These are phyloP conservation scores for Maudiozyma pseudohumilis DNA, from an alignment of 805 yeast genomes.

Conservation along the genomic window DNA sequence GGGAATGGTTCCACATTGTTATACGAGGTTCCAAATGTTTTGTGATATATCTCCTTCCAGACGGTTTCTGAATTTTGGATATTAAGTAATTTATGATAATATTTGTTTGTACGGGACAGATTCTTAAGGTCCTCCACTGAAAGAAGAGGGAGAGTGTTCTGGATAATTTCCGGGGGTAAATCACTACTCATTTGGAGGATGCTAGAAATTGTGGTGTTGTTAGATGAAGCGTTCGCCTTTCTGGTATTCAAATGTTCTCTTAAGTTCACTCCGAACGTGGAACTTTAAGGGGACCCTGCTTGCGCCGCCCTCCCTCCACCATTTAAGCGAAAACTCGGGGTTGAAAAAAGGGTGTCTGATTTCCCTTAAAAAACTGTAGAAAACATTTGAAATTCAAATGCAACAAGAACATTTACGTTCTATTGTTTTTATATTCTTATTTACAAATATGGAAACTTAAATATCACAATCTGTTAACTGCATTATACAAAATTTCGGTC, in stretches of 20 bases:
- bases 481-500: slow-evolving; percentile 49
- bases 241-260: no score
- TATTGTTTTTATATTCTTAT: not conserved
- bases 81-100: slow-evolving; percentile 22
- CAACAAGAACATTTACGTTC: no score
- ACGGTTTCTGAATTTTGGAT: slow-evolving; percentile 19
- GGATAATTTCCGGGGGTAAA: slow-evolving; percentile 27
- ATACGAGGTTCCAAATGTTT: slow-evolving; percentile 18
- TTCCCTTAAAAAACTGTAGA: no score
- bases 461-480: slow-evolving; percentile 34
- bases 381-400: no score
- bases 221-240: no score
- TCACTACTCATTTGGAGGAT: not conserved
- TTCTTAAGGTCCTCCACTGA: slow-evolving; percentile 21
- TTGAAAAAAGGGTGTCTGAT: no score
- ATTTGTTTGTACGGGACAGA: slow-evolving; percentile 25
- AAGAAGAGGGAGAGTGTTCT: slow-evolving; percentile 23
- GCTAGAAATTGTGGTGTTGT: no score
- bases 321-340: no score
- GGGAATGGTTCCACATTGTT: slow-evolving; percentile 26
- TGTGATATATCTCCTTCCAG: slow-evolving; percentile 27
- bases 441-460: not conserved
- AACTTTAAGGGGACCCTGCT: no score
- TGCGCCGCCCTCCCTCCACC: no score
- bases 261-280: no score